Percentiles rank a stretch among this genome's conserved stretches.
Evolutionary conservation across 2,329 filamentous ascomycete species (phyloP).

Genomic region (Camillea tinctor): DNA sequence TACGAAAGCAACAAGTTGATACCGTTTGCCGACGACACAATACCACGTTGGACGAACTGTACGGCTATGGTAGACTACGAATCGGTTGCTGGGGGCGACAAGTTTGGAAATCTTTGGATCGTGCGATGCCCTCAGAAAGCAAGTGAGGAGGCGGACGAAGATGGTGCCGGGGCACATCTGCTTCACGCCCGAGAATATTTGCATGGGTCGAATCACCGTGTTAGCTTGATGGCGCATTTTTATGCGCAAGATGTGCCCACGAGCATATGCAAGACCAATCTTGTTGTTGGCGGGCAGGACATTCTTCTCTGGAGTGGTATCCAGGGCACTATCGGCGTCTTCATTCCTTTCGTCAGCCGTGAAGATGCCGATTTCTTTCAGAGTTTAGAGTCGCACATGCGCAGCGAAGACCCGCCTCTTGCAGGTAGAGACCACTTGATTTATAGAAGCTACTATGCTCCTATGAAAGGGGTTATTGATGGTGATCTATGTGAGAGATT

Average conservation of each 20-base stretch:
- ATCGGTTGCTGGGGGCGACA: slow-evolving; percentile 90
- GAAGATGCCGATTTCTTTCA: slow-evolving; percentile 99
- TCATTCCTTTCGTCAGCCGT: slow-evolving; percentile 87
- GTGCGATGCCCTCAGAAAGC: slow-evolving; percentile 83
- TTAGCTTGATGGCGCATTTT: slow-evolving; percentile 83
- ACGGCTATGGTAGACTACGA: slow-evolving; percentile 97
- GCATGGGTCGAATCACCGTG: slow-evolving; percentile 80
- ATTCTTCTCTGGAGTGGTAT: slow-evolving; percentile 91
- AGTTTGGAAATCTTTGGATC: slow-evolving; percentile 96
- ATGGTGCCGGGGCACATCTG: slow-evolving; percentile 86
- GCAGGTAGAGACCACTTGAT: slow-evolving; percentile 93
- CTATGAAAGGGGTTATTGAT: slow-evolving; percentile 95
- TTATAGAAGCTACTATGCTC: slow-evolving; percentile 93
- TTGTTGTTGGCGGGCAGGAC: slow-evolving; percentile 89
- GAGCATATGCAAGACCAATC: slow-evolving; percentile 81
- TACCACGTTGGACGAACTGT: slow-evolving; percentile 87
- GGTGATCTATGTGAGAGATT: slow-evolving; percentile 95
- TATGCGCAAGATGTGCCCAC: slow-evolving; percentile 92
- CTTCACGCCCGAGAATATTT: slow-evolving; percentile 87
- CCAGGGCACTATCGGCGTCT: slow-evolving; percentile 89
- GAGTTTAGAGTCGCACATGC: slow-evolving; percentile 82
- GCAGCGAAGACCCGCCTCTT: slow-evolving; percentile 81
- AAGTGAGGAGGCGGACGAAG: slow-evolving; percentile 87
- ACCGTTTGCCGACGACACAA: slow-evolving; percentile 86
- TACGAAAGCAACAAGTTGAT: slow-evolving; percentile 87